These are phyloP conservation scores for Diaporthe citrichinensis DNA, from an alignment of 2,329 filamentous ascomycete species.

Conservation along the genomic window DNA sequence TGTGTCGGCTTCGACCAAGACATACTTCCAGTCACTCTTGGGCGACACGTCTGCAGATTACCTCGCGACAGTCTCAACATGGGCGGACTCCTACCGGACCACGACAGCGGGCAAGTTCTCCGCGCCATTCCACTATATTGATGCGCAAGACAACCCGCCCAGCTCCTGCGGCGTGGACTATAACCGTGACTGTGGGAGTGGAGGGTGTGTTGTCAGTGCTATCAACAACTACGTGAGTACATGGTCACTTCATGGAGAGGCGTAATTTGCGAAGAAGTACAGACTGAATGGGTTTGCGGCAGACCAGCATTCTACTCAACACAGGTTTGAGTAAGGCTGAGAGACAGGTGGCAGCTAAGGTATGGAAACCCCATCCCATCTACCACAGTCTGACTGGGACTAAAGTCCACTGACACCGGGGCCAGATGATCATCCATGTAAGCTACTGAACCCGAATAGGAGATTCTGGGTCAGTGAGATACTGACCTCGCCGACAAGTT, in stretches of 20 bases:
- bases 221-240: constrained; percentile 52
- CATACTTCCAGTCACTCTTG: constrained; percentile 60
- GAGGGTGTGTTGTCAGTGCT: constrained; percentile 61
- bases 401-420: constrained; percentile 9
- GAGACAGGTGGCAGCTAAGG: constrained; percentile 56
- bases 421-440: constrained; percentile 51
- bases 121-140: constrained; percentile 65
- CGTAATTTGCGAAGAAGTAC: too few relatives aligned
- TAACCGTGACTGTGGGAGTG: constrained; percentile 59
- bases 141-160: constrained; percentile 66
- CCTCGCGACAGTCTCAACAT: constrained; percentile 63
- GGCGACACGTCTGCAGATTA: constrained; percentile 60
- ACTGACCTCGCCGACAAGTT: constrained; percentile 57
- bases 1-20: constrained; percentile 56
- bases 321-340: constrained; percentile 47
- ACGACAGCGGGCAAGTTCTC: constrained; percentile 62
- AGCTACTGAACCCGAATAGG: constrained; percentile 38
- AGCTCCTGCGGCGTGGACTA: constrained; percentile 59
- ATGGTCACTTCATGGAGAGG: not conserved
- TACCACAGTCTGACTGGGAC: not conserved
- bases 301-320: constrained; percentile 49
- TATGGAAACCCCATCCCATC: constrained; percentile 12
- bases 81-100: constrained; percentile 64
- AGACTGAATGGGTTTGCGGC: not conserved
- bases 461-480: not conserved